Percentiles rank a stretch among this genome's conserved stretches.
Evolutionary conservation across 805 yeast genomes (phyloP).

Genomic region (Kluyveromyces wickerhamii): DNA sequence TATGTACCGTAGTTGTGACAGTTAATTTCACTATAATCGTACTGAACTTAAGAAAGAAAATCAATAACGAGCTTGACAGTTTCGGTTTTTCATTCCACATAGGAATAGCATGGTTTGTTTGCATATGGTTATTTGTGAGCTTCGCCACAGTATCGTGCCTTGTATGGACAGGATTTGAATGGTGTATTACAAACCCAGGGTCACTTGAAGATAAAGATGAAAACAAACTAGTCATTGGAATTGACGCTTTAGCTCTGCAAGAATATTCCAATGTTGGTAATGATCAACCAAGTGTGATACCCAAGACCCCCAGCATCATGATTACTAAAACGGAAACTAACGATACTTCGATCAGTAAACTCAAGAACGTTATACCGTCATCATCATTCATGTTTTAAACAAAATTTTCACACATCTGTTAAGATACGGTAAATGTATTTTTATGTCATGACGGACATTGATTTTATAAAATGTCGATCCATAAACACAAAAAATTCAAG

Average conservation of each 20-base stretch:
- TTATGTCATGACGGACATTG: too few relatives aligned
- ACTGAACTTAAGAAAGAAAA: conserved; percentile 14
- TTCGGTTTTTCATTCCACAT: conserved; percentile 24
- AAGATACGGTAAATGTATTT: too few relatives aligned
- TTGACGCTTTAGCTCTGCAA: conserved; percentile 1
- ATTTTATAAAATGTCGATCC: too few relatives aligned
- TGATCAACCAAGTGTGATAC: too few relatives aligned
- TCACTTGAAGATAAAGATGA: not conserved
- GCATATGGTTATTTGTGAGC: conserved; percentile 17
- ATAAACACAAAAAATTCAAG: too few relatives aligned
- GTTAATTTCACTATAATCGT: conserved; percentile 15
- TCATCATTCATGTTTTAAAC: not conserved
- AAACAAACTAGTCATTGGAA: not conserved
- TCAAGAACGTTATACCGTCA: not conserved
- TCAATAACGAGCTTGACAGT: conserved; percentile 17
- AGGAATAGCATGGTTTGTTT: conserved; percentile 21
- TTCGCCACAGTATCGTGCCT: conserved; percentile 18
- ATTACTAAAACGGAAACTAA: not conserved
- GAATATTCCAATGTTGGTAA: not conserved
- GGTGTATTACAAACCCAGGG: conserved; percentile 19
- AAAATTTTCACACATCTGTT: too few relatives aligned
- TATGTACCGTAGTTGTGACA: conserved; percentile 16
- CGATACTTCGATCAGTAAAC: not conserved
- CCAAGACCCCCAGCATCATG: not conserved
- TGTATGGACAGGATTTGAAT: conserved; percentile 29